Evolutionary conservation across 352 stramenopile species (phyloP).

Genomic region (Phytophthora citricola): DNA sequence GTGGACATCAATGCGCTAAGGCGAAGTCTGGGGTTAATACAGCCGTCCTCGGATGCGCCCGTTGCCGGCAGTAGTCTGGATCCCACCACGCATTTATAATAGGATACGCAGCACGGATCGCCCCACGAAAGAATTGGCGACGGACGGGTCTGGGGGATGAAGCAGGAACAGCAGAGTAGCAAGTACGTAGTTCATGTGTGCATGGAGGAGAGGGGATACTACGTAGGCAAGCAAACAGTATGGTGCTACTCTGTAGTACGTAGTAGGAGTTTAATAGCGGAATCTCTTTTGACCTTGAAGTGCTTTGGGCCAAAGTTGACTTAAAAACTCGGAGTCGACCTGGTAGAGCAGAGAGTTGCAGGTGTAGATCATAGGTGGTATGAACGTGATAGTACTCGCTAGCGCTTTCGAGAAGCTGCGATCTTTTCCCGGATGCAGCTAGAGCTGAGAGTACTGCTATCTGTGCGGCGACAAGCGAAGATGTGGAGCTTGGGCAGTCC

Average conservation of each 20-base stretch:
- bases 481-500: slow-evolving; percentile 69
- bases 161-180: neutral
- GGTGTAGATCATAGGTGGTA: too few species aligned
- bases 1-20: slow-evolving; percentile 69
- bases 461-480: slow-evolving; percentile 82
- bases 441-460: slow-evolving; percentile 86
- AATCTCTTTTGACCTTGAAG: neutral
- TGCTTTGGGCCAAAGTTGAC: too few species aligned
- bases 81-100: slow-evolving; percentile 39
- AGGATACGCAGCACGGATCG: slow-evolving; percentile 22
- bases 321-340: too few species aligned
- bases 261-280: slow-evolving; percentile 18
- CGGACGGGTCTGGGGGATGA: neutral
- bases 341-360: too few species aligned
- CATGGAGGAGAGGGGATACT: slow-evolving; percentile 14
- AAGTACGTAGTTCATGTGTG: slow-evolving; percentile 25
- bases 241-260: slow-evolving; percentile 13
- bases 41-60: slow-evolving; percentile 19
- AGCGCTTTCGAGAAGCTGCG: slow-evolving; percentile 32
- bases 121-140: slow-evolving; percentile 7
- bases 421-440: slow-evolving; percentile 82
- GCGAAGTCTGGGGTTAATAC: slow-evolving; percentile 53
- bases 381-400: neutral
- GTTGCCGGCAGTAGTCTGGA: slow-evolving; percentile 26
- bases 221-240: slow-evolving; percentile 16